phyloP scores from a whole-genome alignment of 106 monocot species.

The Dioscorea alata region DNA sequence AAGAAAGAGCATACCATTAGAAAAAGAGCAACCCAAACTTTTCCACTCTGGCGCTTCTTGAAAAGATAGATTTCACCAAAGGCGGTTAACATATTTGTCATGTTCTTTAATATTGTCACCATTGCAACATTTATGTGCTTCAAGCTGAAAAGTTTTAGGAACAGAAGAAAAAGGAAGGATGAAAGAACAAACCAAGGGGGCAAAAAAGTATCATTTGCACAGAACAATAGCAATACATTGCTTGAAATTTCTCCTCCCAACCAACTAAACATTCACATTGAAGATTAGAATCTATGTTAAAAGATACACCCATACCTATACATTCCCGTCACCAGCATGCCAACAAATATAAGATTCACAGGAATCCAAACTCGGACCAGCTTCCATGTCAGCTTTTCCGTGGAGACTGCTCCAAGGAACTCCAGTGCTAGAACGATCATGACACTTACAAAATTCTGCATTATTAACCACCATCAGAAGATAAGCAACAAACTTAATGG shows the following conservation, averaged over 20 bases:
- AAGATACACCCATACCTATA: slow-evolving; percentile 35
- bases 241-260: too few relatives aligned
- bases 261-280: too few relatives aligned
- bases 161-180: neutral
- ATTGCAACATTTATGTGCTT: slow-evolving; percentile 81
- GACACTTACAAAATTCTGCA: slow-evolving; percentile 63
- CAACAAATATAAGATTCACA: slow-evolving; percentile 68
- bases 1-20: slow-evolving; percentile 42
- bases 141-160: slow-evolving; percentile 38
- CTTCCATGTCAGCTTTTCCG: slow-evolving; percentile 69
- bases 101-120: slow-evolving; percentile 73
- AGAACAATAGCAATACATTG: too few relatives aligned
- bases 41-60: slow-evolving; percentile 41
- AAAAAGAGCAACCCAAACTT: slow-evolving; percentile 61
- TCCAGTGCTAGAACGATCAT: slow-evolving; percentile 33
- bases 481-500: too few relatives aligned
- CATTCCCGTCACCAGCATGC: slow-evolving; percentile 71
- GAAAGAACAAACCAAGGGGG: too few relatives aligned
- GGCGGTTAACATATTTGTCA: slow-evolving; percentile 70
- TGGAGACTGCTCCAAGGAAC: slow-evolving; percentile 34
- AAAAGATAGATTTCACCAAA: slow-evolving; percentile 64
- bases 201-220: too few relatives aligned
- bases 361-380: slow-evolving; percentile 63
- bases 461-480: neutral
- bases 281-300: too few relatives aligned